phyloP scores from a whole-genome alignment of 2,329 filamentous ascomycete species.

The Pleurostoma richardsiae region DNA sequence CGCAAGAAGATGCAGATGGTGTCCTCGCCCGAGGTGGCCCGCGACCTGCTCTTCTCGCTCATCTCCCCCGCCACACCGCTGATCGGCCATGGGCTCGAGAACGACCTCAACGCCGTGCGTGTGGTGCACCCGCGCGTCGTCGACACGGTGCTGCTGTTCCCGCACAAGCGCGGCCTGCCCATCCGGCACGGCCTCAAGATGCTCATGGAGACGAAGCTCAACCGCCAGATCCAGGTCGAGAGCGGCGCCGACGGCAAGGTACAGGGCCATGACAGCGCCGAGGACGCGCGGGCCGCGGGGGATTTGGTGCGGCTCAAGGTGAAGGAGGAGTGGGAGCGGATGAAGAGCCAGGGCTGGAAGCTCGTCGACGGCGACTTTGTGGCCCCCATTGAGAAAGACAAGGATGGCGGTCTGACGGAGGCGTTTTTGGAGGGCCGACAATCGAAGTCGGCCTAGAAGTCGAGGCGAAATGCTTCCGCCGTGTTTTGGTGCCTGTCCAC shows the following conservation, averaged over 20 bases:
- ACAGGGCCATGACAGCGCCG: constrained; percentile 81
- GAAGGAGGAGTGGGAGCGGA: constrained; percentile 60
- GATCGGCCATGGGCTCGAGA: constrained; percentile 91
- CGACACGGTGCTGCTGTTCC: constrained; percentile 81
- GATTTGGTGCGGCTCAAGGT: constrained; percentile 75
- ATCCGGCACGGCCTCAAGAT: constrained; percentile 71
- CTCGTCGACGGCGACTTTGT: constrained; percentile 44
- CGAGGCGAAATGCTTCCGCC: not conserved
- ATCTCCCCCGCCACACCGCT: constrained; percentile 75
- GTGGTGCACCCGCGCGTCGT: constrained; percentile 81
- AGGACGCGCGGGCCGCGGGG: constrained; percentile 85
- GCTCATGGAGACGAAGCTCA: constrained; percentile 65
- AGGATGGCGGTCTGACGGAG: constrained; percentile 24
- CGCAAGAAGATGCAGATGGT: constrained; percentile 62
- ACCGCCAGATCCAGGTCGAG: constrained; percentile 73
- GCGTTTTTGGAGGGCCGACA: constrained; percentile 26
- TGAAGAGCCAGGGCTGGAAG: constrained; percentile 65
- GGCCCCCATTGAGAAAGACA: constrained; percentile 24
- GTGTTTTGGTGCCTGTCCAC: too few species aligned
- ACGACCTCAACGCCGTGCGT: constrained; percentile 82
- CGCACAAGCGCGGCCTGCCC: constrained; percentile 72
- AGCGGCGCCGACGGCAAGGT: constrained; percentile 31
- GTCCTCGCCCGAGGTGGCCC: constrained; percentile 67
- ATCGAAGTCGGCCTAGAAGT: not conserved
- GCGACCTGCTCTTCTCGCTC: constrained; percentile 70